These are phyloP conservation scores for Fusarium mundagurra DNA, from an alignment of 2,329 filamentous ascomycete genomes.

Conservation along the genomic window DNA sequence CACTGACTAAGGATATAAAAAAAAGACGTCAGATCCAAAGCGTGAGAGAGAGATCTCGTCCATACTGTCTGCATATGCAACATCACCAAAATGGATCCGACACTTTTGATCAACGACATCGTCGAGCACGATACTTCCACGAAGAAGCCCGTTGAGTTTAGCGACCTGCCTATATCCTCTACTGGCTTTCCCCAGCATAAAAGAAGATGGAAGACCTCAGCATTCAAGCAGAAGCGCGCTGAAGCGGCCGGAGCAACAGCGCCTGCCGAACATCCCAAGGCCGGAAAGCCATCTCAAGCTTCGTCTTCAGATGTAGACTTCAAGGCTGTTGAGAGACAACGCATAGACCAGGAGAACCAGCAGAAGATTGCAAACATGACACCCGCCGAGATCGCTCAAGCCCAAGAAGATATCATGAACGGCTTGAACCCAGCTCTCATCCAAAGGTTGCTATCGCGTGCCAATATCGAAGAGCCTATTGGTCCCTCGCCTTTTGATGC, in stretches of 20 bases:
- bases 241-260: slow-evolving; percentile 23
- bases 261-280: background rate
- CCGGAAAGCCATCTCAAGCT: background rate
- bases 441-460: slow-evolving; percentile 77
- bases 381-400: slow-evolving; percentile 80
- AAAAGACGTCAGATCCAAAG: slow-evolving; percentile 36
- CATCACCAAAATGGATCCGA: slow-evolving; percentile 48
- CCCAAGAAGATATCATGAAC: slow-evolving; percentile 82
- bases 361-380: slow-evolving; percentile 81
- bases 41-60: background rate
- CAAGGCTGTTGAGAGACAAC: slow-evolving; percentile 68
- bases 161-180: slow-evolving; percentile 54
- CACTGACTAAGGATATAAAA: slow-evolving; percentile 15
- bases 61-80: background rate
- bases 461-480: slow-evolving; percentile 75
- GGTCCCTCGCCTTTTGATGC: slow-evolving; percentile 57
- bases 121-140: slow-evolving; percentile 74
- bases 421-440: slow-evolving; percentile 79
- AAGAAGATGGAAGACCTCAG: slow-evolving; percentile 76
- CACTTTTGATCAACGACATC: slow-evolving; percentile 77
- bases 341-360: slow-evolving; percentile 86
- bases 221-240: slow-evolving; percentile 74
- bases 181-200: slow-evolving; percentile 91
- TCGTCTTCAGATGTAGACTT: slow-evolving; percentile 30
- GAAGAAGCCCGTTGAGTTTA: slow-evolving; percentile 69